Percentiles rank a stretch among this genome's conserved stretches.
Evolutionary conservation across 768 basidiomycete species (phyloP).

Genomic region (Podaxis rugospora): DNA sequence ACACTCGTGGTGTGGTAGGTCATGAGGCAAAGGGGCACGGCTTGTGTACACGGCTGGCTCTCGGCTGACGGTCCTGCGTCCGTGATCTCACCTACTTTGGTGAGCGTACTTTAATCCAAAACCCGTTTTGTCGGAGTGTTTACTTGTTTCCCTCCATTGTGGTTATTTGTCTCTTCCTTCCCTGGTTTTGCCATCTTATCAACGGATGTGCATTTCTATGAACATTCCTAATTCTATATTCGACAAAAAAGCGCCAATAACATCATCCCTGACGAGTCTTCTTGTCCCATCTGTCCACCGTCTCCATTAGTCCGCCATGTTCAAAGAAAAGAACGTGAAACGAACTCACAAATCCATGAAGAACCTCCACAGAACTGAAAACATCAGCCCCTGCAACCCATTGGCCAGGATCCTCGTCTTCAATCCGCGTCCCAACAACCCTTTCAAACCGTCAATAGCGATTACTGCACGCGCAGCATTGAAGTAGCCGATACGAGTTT

Average conservation of each 20-base stretch:
- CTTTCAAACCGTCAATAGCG: conserved; percentile 66
- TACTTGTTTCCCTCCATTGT: too few species aligned
- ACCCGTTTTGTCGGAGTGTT: too few species aligned
- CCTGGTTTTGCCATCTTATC: too few species aligned
- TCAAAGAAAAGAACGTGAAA: neutral
- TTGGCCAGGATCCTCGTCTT: conserved; percentile 89
- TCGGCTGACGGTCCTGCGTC: too few species aligned
- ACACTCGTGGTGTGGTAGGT: too few species aligned
- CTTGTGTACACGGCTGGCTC: too few species aligned
- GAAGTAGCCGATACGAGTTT: conserved; percentile 71
- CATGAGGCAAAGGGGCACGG: too few species aligned
- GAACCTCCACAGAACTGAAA: conserved; percentile 85
- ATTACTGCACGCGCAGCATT: conserved; percentile 78
- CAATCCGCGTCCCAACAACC: conserved; percentile 85
- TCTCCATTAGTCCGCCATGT: neutral
- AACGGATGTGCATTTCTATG: neutral
- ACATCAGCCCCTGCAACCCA: conserved; percentile 88
- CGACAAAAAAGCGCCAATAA: neutral
- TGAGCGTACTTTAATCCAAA: too few species aligned
- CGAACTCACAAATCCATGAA: conserved; percentile 81
- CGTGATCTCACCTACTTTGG: too few species aligned
- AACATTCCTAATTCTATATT: neutral
- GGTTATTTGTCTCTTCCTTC: too few species aligned
- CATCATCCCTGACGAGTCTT: conserved; percentile 17
- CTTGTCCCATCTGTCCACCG: conserved; percentile 24